phyloP scores from a whole-genome alignment of 345 rosid species.

The Bruguiera parviflora region DNA sequence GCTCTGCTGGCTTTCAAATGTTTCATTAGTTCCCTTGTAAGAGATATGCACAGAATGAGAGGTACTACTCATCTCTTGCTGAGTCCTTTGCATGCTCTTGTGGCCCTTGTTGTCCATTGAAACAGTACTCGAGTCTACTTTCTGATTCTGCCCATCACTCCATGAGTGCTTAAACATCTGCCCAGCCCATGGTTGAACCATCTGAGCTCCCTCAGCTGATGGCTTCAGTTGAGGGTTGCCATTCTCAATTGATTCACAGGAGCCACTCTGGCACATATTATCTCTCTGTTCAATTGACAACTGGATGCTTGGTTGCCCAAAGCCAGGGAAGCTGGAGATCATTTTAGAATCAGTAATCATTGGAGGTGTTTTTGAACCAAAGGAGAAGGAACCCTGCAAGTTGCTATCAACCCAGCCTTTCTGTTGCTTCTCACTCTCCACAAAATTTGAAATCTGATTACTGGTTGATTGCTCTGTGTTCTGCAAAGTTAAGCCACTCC shows the following conservation, averaged over 20 bases:
- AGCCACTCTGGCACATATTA: slow-evolving; percentile 29
- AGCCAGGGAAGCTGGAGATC: slow-evolving; percentile 35
- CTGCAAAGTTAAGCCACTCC: slow-evolving; percentile 45
- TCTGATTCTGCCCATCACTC: slow-evolving; percentile 17
- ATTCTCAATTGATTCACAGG: slow-evolving; percentile 39
- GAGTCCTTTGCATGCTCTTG: slow-evolving; percentile 16
- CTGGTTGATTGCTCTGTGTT: slow-evolving; percentile 30
- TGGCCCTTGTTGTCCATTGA: slow-evolving; percentile 9
- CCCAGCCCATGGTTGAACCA: slow-evolving; percentile 38
- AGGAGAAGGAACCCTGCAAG: slow-evolving; percentile 31
- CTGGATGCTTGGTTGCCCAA: slow-evolving; percentile 42
- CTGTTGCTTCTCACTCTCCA: slow-evolving; percentile 34
- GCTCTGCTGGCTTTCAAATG: slow-evolving; percentile 21
- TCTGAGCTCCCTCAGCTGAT: slow-evolving; percentile 31
- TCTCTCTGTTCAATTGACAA: slow-evolving; percentile 32
- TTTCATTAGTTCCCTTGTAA: slow-evolving; percentile 14
- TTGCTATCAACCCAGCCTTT: slow-evolving; percentile 35
- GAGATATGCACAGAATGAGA: slow-evolving; percentile 12
- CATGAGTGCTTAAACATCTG: slow-evolving; percentile 33
- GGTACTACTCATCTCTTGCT: slow-evolving; percentile 20
- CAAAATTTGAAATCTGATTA: slow-evolving; percentile 28
- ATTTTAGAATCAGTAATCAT: background rate
- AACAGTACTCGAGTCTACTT: slow-evolving; percentile 13
- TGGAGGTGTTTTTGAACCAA: slow-evolving; percentile 14
- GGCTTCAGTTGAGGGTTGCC: slow-evolving; percentile 35